A percentile compares a stretch with the other conserved stretches of the same genome.
Evolutionary conservation across 192 early-diverging fungal species (phyloP).

Genomic region (Gryganskiella cystojenkinii): DNA sequence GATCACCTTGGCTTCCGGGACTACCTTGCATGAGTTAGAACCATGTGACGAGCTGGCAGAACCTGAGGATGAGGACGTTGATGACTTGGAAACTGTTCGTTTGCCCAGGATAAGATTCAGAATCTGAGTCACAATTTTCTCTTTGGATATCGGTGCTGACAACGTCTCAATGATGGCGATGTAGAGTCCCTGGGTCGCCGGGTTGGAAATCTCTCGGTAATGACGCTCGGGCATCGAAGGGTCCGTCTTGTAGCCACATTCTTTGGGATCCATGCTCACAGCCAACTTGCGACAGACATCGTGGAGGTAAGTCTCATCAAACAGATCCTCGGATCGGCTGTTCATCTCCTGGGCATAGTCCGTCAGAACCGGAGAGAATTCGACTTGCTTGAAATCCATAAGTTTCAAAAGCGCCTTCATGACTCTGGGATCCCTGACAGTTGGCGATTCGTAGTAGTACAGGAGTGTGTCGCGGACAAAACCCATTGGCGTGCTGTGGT

Average conservation of each 20-base stretch:
- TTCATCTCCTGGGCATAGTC: constrained; percentile 62
- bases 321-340: constrained; percentile 35
- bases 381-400: constrained; percentile 39
- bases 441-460: constrained; percentile 74
- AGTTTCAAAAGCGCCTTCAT: constrained; percentile 46
- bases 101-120: constrained; percentile 57
- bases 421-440: constrained; percentile 64
- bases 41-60: background rate
- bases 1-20: constrained; percentile 54
- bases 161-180: constrained; percentile 62
- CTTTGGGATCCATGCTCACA: constrained; percentile 60
- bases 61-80: constrained; percentile 47
- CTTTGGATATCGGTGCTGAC: constrained; percentile 52
- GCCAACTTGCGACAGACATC: constrained; percentile 63
- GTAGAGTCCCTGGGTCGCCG: constrained; percentile 65
- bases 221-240: constrained; percentile 64
- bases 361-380: constrained; percentile 22
- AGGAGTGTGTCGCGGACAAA: constrained; percentile 74
- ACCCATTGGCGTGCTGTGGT: constrained; percentile 75
- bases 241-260: constrained; percentile 60
- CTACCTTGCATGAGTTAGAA: constrained; percentile 19
- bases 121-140: constrained; percentile 52
- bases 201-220: constrained; percentile 70
- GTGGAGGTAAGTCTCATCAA: constrained; percentile 63
- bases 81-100: constrained; percentile 50